These are phyloP conservation scores for Lasiodiplodia hormozganensis DNA, from an alignment of 2,329 filamentous ascomycete species.

Conservation along the genomic window DNA sequence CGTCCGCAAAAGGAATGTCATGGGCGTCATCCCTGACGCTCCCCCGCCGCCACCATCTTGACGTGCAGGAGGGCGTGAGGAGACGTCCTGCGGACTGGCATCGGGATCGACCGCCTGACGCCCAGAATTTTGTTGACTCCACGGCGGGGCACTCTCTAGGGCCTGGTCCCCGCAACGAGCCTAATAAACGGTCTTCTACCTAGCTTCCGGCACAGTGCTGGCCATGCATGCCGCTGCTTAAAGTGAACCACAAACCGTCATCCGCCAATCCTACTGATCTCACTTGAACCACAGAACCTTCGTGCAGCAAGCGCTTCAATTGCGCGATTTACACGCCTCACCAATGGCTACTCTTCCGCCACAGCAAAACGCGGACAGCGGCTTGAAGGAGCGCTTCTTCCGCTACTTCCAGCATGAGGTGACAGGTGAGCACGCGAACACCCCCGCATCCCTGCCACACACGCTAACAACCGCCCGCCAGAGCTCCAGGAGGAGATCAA, in stretches of 20 bases:
- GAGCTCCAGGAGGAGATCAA: constrained; percentile 79
- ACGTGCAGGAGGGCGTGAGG: constrained; percentile 16
- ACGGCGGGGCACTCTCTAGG: constrained; percentile 6
- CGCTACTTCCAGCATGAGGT: constrained; percentile 80
- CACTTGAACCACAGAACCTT: background rate
- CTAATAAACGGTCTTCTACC: constrained; percentile 14
- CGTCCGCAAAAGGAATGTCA: background rate
- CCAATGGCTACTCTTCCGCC: constrained; percentile 22
- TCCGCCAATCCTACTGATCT: background rate
- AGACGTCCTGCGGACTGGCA: background rate
- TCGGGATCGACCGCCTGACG: constrained; percentile 26
- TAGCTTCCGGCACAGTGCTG: background rate
- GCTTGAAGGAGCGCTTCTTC: constrained; percentile 80
- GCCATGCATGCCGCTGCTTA: constrained; percentile 7
- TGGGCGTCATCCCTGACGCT: constrained; percentile 26
- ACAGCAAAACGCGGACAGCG: constrained; percentile 31
- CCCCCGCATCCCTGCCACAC: background rate
- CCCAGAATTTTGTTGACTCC: constrained; percentile 21
- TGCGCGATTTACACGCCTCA: background rate
- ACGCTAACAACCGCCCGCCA: constrained; percentile 45
- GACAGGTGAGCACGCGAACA: constrained; percentile 59
- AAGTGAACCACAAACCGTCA: constrained; percentile 15
- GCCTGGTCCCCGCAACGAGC: background rate
- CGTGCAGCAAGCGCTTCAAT: background rate
- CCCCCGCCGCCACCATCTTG: constrained; percentile 21